Conservation (phyloP, 495 filamentous ascomycete genomes). For the Endocarpon pusillum region DNA sequence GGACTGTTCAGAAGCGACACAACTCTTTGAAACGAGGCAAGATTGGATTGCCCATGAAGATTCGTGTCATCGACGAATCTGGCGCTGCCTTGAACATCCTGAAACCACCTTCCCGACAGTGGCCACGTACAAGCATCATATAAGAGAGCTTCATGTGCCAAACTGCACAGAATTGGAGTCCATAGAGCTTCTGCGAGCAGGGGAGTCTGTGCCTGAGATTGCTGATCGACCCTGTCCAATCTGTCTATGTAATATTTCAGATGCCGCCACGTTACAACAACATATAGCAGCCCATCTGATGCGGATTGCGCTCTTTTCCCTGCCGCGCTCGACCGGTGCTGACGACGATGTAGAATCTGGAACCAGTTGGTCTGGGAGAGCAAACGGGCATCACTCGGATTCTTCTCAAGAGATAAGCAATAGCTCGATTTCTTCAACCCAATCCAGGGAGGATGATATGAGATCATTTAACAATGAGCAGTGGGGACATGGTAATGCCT, state of each 20-base stretch:
- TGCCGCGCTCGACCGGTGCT: neutral
- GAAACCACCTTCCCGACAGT: neutral
- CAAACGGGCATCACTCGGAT: too few species aligned
- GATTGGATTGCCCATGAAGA: slow-evolving; percentile 15
- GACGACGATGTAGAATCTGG: neutral
- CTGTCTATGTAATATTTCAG: neutral
- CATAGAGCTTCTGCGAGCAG: neutral
- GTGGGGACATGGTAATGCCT: too few species aligned
- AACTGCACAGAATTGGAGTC: neutral
- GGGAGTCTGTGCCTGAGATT: neutral
- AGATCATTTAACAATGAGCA: too few species aligned
- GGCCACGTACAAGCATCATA: neutral
- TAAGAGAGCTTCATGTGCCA: neutral
- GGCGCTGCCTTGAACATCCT: slow-evolving; percentile 6
- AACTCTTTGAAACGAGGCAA: slow-evolving; percentile 8
- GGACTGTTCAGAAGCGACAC: slow-evolving; percentile 6
- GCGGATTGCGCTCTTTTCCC: neutral
- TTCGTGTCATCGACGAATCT: slow-evolving; percentile 10
- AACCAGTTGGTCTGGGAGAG: too few species aligned
- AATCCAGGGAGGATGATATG: too few species aligned
- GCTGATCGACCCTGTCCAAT: neutral
- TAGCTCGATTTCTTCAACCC: too few species aligned
- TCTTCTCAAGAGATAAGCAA: too few species aligned
- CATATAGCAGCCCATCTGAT: neutral
- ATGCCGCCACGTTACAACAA: neutral